Conservation (phyloP, 2,329 filamentous ascomycete species). For the Ambrosiella xylebori region DNA sequence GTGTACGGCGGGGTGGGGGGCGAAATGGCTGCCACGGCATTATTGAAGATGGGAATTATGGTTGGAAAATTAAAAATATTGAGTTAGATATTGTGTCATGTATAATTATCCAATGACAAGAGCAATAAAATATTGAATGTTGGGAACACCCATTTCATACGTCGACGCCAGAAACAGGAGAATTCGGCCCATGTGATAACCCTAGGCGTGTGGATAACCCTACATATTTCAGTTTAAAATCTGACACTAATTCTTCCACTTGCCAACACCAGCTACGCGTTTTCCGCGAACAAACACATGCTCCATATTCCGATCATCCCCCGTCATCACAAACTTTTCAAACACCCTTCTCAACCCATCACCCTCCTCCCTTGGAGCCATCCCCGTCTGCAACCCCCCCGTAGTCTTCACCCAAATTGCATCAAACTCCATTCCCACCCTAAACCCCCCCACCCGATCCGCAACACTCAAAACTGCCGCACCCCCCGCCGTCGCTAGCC, state of each 20-base stretch:
- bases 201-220: neutral
- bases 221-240: neutral
- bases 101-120: neutral
- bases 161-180: neutral
- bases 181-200: neutral
- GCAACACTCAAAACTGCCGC: conserved; percentile 39
- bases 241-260: neutral
- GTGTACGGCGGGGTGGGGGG: conserved; percentile 2
- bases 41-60: neutral
- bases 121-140: too few relatives aligned
- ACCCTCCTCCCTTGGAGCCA: conserved; percentile 33
- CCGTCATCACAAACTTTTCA: conserved; percentile 50
- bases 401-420: conserved; percentile 32
- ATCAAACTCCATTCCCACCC: conserved; percentile 44
- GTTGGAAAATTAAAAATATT: neutral
- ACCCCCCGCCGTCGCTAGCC: conserved; percentile 43
- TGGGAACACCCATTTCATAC: too few relatives aligned
- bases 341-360: conserved; percentile 32
- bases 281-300: conserved; percentile 36
- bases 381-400: conserved; percentile 22
- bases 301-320: conserved; percentile 43
- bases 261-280: conserved; percentile 13
- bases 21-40: conserved; percentile 11
- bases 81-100: neutral
- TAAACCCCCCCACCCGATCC: conserved; percentile 37